Conservation (phyloP, 2,329 filamentous ascomycete species). For the Hypocreales sp. region DNA sequence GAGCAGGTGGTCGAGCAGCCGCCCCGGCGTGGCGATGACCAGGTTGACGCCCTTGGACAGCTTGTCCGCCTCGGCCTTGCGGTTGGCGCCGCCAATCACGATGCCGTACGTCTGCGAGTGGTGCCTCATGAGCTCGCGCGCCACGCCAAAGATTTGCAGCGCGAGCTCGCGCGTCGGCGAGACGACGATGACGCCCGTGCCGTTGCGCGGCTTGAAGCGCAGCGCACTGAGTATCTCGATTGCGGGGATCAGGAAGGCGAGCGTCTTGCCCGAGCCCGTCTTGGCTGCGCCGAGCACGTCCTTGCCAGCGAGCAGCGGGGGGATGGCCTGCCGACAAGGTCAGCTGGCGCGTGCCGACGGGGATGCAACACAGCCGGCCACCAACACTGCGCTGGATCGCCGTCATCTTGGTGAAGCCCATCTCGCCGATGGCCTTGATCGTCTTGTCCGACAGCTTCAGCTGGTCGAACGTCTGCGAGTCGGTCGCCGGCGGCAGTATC, state of each 20-base stretch:
- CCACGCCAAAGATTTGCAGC: slow-evolving; percentile 91
- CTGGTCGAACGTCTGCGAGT: slow-evolving; percentile 61
- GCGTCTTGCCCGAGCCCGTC: slow-evolving; percentile 89
- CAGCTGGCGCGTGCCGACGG: neutral
- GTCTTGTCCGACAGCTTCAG: slow-evolving; percentile 79
- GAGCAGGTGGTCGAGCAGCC: slow-evolving; percentile 84
- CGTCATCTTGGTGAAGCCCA: slow-evolving; percentile 93
- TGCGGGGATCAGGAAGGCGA: slow-evolving; percentile 87
- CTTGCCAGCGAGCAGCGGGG: slow-evolving; percentile 72
- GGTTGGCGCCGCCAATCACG: slow-evolving; percentile 88
- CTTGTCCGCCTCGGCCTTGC: slow-evolving; percentile 84
- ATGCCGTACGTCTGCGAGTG: slow-evolving; percentile 94
- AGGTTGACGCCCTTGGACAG: slow-evolving; percentile 88
- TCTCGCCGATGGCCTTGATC: slow-evolving; percentile 71
- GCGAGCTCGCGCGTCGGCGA: slow-evolving; percentile 89
- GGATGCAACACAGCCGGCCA: neutral
- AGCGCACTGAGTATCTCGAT: slow-evolving; percentile 85
- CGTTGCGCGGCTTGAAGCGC: slow-evolving; percentile 89
- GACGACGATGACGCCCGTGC: slow-evolving; percentile 80
- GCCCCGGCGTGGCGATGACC: slow-evolving; percentile 82
- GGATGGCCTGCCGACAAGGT: slow-evolving; percentile 42
- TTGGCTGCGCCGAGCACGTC: slow-evolving; percentile 93
- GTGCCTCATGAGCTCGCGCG: slow-evolving; percentile 78
- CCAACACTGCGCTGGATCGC: slow-evolving; percentile 63
- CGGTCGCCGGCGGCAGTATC: slow-evolving; percentile 39